Conservation (phyloP, 2,329 filamentous ascomycete species). For the Exutisphaerella laricina region DNA sequence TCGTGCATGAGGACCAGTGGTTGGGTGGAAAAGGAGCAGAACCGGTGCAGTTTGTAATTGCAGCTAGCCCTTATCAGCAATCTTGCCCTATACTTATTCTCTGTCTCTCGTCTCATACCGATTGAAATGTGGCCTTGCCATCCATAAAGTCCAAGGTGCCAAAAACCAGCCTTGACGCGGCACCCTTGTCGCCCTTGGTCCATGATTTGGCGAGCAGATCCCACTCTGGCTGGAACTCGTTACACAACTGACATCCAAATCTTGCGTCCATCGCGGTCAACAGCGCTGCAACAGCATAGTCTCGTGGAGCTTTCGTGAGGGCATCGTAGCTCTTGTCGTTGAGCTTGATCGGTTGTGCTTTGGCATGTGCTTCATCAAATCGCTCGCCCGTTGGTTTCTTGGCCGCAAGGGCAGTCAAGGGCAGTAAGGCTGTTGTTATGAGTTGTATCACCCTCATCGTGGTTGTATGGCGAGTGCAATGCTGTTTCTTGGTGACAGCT, state of each 20-base stretch:
- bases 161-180: slow-evolving; percentile 68
- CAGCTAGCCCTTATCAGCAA: slow-evolving; percentile 53
- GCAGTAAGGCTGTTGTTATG: slow-evolving; percentile 55
- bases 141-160: slow-evolving; percentile 82
- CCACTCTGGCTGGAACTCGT: slow-evolving; percentile 92
- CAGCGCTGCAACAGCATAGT: slow-evolving; percentile 77
- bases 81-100: neutral
- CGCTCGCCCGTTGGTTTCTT: slow-evolving; percentile 51
- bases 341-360: slow-evolving; percentile 71
- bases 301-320: slow-evolving; percentile 69
- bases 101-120: slow-evolving; percentile 49
- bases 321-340: slow-evolving; percentile 69
- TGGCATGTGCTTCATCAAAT: slow-evolving; percentile 65
- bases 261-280: slow-evolving; percentile 79
- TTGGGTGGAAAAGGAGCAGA: slow-evolving; percentile 80
- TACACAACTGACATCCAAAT: slow-evolving; percentile 80
- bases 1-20: slow-evolving; percentile 71
- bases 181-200: slow-evolving; percentile 74
- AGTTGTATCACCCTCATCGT: slow-evolving; percentile 65
- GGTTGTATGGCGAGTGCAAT: slow-evolving; percentile 4
- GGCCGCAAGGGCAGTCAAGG: slow-evolving; percentile 56
- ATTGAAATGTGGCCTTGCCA: slow-evolving; percentile 78
- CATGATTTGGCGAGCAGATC: slow-evolving; percentile 80
- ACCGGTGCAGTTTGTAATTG: slow-evolving; percentile 92
- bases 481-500: neutral